Evolutionary conservation across 108 stramenopile genomes (phyloP), one percentile per base, ranked within the genome.

Genomic region (Nitzschia sp.): DNA sequence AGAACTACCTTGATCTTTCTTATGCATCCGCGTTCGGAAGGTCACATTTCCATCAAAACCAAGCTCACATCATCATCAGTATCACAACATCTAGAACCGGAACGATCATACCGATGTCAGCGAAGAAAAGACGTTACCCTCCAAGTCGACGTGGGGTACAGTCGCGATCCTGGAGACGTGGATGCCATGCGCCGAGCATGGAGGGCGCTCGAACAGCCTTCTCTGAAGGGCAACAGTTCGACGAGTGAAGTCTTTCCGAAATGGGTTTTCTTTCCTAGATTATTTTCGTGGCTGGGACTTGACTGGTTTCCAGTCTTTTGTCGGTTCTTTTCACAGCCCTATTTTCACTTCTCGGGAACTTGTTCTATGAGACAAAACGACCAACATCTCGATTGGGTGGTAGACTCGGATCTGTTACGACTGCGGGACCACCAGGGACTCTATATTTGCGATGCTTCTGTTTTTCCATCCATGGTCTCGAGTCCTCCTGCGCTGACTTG

Each of bases 311-410:
- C 45, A 52, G 21, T 44, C 19, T 73, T 83, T 79, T 73, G 85
- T 53, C 23, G 61, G 38, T 72, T 69, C 78, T 62, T 80, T 86
- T 78, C 67, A 26, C 69, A 68, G 13, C 91, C 88, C 0, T 93
- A 88, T 67, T 93, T 77, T 73, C 91, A 93, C 61, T 90, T 84
- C 73, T 84, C 72, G 58, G 85, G 89, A 47, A 86, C 86, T 53
- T 89, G 91, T 73, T 71, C 78, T 8, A 88, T 90, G 80, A 36
- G 34, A 29, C n/a, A 53, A 29, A 58, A 33, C n/a, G 22, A 66
- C 22, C 13, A 38, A 35, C 31, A 22, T 19, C 57, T 65, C 28
- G 44, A 58, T 44, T 87, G 69, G 44, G 87, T 92, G 9, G 90
- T 89, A 41, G 80, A 86, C 46, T 13, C 57, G 22, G 69, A 74